Conservation (phyloP, 176 grass and related monocot species). For the Aegilops speltoides region DNA sequence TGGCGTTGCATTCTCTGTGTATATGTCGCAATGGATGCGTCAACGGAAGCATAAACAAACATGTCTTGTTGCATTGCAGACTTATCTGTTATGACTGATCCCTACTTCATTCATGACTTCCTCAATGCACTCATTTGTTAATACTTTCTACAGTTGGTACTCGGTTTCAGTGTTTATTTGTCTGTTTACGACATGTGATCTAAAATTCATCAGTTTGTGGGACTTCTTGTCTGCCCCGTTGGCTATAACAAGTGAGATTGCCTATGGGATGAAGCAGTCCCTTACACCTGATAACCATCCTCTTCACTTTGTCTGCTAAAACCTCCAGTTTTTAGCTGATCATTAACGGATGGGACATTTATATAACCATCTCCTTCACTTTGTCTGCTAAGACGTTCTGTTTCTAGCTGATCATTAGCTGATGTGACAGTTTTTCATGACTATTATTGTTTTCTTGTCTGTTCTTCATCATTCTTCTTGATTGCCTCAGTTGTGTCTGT, state of each 20-base stretch:
- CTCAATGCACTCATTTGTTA: conserved; percentile 27
- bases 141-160: neutral
- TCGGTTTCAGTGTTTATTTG: neutral
- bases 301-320: conserved; percentile 55
- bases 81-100: conserved; percentile 15
- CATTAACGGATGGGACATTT: conserved; percentile 45
- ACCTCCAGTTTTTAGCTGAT: conserved; percentile 29
- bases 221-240: conserved; percentile 42
- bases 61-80: conserved; percentile 45
- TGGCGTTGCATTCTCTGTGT: conserved; percentile 58
- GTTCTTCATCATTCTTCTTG: neutral
- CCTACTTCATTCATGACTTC: neutral
- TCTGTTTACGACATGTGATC: too few relatives aligned
- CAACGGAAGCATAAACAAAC: conserved; percentile 57
- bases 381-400: conserved; percentile 11
- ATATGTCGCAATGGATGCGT: conserved; percentile 51
- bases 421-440: conserved; percentile 24
- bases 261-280: conserved; percentile 48
- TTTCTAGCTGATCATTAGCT: conserved; percentile 35
- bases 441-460: neutral
- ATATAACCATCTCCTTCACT: neutral
- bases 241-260: neutral
- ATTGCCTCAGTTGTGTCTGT: neutral
- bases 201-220: neutral
- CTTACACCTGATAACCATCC: conserved; percentile 18